These are phyloP conservation scores for Aspergillus brunneoviolaceus DNA, from an alignment of 2,329 filamentous ascomycete species.

Conservation along the genomic window DNA sequence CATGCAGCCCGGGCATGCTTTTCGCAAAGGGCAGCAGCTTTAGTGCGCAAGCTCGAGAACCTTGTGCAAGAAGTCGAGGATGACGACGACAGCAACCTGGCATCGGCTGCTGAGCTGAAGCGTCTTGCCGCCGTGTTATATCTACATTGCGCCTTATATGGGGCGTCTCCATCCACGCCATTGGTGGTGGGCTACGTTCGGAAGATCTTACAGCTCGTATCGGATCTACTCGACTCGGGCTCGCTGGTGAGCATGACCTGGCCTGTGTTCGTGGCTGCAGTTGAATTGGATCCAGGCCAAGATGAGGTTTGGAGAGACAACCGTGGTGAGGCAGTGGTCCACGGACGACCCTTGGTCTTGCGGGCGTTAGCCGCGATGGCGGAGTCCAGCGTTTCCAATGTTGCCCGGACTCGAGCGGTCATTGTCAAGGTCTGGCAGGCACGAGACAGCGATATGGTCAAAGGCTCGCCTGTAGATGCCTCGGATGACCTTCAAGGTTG, in stretches of 20 bases:
- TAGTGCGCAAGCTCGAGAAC: constrained; percentile 35
- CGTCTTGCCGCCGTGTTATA: constrained; percentile 48
- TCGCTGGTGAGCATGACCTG: constrained; percentile 40
- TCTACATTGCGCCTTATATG: constrained; percentile 47
- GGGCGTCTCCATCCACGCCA: constrained; percentile 43
- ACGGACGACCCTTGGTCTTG: constrained; percentile 42
- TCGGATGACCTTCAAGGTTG: constrained; percentile 16
- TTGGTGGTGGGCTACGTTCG: constrained; percentile 34
- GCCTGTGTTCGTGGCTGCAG: constrained; percentile 47
- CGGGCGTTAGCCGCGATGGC: constrained; percentile 43
- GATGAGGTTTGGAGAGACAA: constrained; percentile 37
- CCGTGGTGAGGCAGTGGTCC: constrained; percentile 19
- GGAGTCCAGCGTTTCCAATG: constrained; percentile 44
- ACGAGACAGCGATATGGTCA: constrained; percentile 40
- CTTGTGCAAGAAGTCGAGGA: constrained; percentile 36
- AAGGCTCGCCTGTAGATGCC: constrained; percentile 17
- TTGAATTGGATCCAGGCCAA: constrained; percentile 41
- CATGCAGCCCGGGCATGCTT: constrained; percentile 28
- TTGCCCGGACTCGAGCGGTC: constrained; percentile 47
- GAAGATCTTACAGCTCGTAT: constrained; percentile 37
- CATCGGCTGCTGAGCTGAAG: constrained; percentile 45
- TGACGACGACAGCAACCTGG: constrained; percentile 34
- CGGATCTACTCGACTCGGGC: constrained; percentile 34
- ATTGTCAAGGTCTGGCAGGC: constrained; percentile 51
- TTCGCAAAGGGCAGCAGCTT: constrained; percentile 32